These are phyloP conservation scores for Rozella allomycis DNA, from an alignment of 371 early-diverging fungal genomes.

Conservation along the genomic window DNA sequence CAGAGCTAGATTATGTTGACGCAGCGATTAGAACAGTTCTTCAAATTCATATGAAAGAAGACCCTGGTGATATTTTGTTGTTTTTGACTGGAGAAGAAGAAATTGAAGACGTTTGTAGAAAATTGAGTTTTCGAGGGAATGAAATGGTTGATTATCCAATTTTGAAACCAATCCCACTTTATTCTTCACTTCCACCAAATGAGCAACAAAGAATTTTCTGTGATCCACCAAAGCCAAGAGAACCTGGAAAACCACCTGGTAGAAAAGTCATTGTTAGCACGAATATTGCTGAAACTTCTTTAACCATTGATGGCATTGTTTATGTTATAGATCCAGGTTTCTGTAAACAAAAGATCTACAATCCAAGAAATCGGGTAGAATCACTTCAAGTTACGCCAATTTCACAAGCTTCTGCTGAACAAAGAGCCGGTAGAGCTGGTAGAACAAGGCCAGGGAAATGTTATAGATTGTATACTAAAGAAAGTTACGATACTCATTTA, in stretches of 20 bases:
- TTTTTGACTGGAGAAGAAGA: conserved; percentile 88
- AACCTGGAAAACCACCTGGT: not conserved
- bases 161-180: conserved; percentile 31
- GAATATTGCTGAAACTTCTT: conserved; percentile 98
- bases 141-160: not conserved
- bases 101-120: conserved; percentile 69
- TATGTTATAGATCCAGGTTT: conserved; percentile 86
- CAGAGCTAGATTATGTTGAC: conserved; percentile 67
- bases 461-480: conserved; percentile 78
- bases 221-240: not conserved
- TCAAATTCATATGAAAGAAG: conserved; percentile 60
- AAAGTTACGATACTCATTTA: conserved; percentile 53
- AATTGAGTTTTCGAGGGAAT: conserved; percentile 13
- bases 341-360: conserved; percentile 89
- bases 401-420: conserved; percentile 86
- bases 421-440: conserved; percentile 96
- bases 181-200: conserved; percentile 75
- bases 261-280: conserved; percentile 81
- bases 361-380: conserved; percentile 84
- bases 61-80: conserved; percentile 71
- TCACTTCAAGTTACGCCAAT: conserved; percentile 78
- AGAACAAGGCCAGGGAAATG: conserved; percentile 84
- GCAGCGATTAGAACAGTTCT: conserved; percentile 60
- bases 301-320: conserved; percentile 84
- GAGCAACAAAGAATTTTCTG: no score